Evolutionary conservation across 2,329 filamentous ascomycete genomes (phyloP).

Genomic region (Aspergillus proliferans): DNA sequence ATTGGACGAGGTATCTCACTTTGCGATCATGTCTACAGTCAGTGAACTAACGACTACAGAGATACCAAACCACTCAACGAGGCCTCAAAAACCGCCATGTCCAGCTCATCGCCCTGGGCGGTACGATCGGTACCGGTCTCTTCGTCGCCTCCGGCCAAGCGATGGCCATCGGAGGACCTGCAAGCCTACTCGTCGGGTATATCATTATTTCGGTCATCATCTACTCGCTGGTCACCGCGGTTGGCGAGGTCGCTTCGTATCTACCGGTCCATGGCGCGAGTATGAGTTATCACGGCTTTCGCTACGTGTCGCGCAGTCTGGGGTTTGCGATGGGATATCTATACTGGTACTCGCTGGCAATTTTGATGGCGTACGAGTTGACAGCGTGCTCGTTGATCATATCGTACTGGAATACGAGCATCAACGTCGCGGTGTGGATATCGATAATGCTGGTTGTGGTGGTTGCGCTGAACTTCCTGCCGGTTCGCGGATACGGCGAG

Average conservation of each 20-base stretch:
- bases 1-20: constrained; percentile 25
- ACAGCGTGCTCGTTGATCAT: constrained; percentile 61
- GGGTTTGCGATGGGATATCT: constrained; percentile 40
- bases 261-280: constrained; percentile 40
- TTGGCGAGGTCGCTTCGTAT: constrained; percentile 38
- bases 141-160: constrained; percentile 51
- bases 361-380: constrained; percentile 53
- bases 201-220: constrained; percentile 44
- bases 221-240: constrained; percentile 43
- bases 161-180: constrained; percentile 47
- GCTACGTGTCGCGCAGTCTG: constrained; percentile 38
- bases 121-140: constrained; percentile 52
- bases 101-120: constrained; percentile 49
- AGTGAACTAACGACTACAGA: constrained; percentile 8
- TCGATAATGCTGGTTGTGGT: constrained; percentile 57
- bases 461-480: constrained; percentile 42
- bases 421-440: constrained; percentile 45
- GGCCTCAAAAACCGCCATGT: constrained; percentile 39
- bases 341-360: constrained; percentile 45
- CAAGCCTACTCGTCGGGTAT: constrained; percentile 49
- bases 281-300: constrained; percentile 40
- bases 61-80: constrained; percentile 34
- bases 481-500: constrained; percentile 48
- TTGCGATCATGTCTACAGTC: no score
- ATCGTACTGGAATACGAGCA: constrained; percentile 50